phyloP scores from a whole-genome alignment of 768 basidiomycete species.

The Auriscalpium orientale region DNA sequence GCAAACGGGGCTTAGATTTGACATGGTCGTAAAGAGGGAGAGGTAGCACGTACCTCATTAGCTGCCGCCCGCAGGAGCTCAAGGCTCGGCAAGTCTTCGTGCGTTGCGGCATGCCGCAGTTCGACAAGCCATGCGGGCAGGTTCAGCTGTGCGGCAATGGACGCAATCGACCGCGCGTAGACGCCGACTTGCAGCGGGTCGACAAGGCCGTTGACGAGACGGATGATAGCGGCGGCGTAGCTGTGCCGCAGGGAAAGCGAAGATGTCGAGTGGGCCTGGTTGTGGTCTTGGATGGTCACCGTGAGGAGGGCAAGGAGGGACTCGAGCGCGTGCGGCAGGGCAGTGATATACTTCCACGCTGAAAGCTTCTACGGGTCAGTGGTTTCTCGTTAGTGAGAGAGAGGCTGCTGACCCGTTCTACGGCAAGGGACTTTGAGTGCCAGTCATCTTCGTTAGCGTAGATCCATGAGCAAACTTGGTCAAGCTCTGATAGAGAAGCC shows the following conservation, averaged over 20 bases:
- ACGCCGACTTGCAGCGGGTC: constrained; percentile 87
- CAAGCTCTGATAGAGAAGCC: constrained; percentile 60
- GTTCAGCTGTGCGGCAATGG: constrained; percentile 79
- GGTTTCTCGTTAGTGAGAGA: not conserved
- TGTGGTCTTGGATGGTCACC: constrained; percentile 49
- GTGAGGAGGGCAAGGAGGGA: constrained; percentile 58
- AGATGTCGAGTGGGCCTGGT: constrained; percentile 18
- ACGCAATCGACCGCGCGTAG: constrained; percentile 86
- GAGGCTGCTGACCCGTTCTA: constrained; percentile 47
- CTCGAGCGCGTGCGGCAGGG: constrained; percentile 78
- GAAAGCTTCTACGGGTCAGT: constrained; percentile 43
- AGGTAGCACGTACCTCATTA: constrained; percentile 49
- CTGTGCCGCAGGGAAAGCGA: constrained; percentile 59
- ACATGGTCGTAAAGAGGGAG: no score
- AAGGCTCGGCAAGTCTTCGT: constrained; percentile 87
- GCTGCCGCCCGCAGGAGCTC: constrained; percentile 72
- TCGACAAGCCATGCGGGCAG: constrained; percentile 88
- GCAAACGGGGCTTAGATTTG: no score
- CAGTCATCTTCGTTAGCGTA: constrained; percentile 56
- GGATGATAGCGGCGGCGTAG: constrained; percentile 74
- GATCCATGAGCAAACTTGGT: constrained; percentile 70
- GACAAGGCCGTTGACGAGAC: constrained; percentile 91
- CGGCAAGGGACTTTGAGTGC: constrained; percentile 47
- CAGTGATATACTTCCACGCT: constrained; percentile 69
- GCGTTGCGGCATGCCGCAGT: constrained; percentile 90